These are phyloP conservation scores for Fagopyrum esculentum DNA, from an alignment of 148 eudicot genomes.

Conservation along the genomic window DNA sequence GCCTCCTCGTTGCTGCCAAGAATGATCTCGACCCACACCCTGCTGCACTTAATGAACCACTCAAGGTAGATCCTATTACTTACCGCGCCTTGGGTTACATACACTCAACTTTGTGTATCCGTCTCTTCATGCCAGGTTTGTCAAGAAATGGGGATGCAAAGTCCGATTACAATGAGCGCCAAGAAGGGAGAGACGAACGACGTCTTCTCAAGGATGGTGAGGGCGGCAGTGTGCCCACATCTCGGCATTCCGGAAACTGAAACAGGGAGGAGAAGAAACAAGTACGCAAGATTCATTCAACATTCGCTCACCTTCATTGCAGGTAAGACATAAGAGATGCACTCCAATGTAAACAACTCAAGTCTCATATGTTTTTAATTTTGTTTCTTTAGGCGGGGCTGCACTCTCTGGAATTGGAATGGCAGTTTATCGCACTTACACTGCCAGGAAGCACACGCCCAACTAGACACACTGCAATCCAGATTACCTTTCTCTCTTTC, in stretches of 20 bases:
- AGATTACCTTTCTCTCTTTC: background rate
- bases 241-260: slow-evolving; percentile 30
- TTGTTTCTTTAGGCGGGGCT: background rate
- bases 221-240: background rate
- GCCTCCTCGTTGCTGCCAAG: slow-evolving; percentile 51
- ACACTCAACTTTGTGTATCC: background rate
- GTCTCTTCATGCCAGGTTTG: background rate
- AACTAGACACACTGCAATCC: background rate
- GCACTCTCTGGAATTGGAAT: background rate
- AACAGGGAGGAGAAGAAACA: slow-evolving; percentile 43
- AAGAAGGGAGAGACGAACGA: background rate
- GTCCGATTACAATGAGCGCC: background rate
- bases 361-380: no score
- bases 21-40: slow-evolving; percentile 43
- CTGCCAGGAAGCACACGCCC: background rate
- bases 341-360: no score
- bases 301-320: slow-evolving; percentile 39
- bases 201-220: background rate
- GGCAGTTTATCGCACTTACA: background rate
- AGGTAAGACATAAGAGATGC: slow-evolving; percentile 23
- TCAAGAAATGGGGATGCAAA: background rate
- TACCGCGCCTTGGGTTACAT: background rate
- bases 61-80: slow-evolving; percentile 22
- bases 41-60: slow-evolving; percentile 33
- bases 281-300: slow-evolving; percentile 30